Evolutionary conservation across 768 basidiomycete genomes (phyloP).

Genomic region (Cystobasidium onofrii): DNA sequence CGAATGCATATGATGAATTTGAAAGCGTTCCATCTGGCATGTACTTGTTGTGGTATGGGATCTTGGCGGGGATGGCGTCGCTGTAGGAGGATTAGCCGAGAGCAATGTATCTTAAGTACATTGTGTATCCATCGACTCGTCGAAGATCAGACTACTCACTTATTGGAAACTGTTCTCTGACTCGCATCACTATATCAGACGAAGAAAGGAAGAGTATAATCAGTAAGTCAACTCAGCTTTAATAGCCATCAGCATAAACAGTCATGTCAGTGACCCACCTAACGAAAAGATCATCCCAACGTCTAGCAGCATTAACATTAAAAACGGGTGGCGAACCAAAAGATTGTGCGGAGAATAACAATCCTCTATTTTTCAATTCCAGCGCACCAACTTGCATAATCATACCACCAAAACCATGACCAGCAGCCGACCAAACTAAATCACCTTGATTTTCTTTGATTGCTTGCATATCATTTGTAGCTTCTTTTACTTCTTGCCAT

Average conservation of each 20-base stretch:
- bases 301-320: slow-evolving; percentile 19
- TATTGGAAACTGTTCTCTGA: slow-evolving; percentile 33
- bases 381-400: slow-evolving; percentile 33
- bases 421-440: slow-evolving; percentile 28
- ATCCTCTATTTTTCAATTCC: slow-evolving; percentile 28
- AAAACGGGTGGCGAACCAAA: slow-evolving; percentile 34
- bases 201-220: no score
- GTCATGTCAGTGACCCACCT: not conserved
- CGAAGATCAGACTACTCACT: not conserved
- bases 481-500: slow-evolving; percentile 31
- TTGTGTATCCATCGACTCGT: not conserved
- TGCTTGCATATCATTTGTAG: slow-evolving; percentile 30
- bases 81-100: not conserved
- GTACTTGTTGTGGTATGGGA: not conserved
- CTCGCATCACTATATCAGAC: slow-evolving; percentile 5
- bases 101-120: not conserved
- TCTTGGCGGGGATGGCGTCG: slow-evolving; percentile 12
- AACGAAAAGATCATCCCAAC: slow-evolving; percentile 25
- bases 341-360: slow-evolving; percentile 29
- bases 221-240: no score
- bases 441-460: slow-evolving; percentile 28
- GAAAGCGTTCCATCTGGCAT: not conserved
- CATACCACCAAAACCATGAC: slow-evolving; percentile 36
- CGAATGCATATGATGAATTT: slow-evolving; percentile 17
- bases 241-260: no score